phyloP scores from a whole-genome alignment of 2,329 filamentous ascomycete species.

The Stachybotrys chartarum region DNA sequence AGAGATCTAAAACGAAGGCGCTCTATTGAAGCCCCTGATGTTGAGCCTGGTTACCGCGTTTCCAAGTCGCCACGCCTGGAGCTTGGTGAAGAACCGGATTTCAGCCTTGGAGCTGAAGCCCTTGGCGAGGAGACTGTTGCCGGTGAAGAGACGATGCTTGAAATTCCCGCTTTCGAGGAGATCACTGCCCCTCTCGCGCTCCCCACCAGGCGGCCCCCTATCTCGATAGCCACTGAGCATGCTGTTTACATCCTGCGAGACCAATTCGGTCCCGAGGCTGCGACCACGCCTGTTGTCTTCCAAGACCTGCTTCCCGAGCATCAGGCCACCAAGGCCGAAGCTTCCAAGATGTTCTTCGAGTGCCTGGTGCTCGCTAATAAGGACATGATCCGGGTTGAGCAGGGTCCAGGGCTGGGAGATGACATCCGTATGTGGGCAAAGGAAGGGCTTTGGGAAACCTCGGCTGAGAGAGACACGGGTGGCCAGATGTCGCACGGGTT shows the following conservation, averaged over 20 bases:
- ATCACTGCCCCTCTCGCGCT: conserved; percentile 69
- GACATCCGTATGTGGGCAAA: conserved; percentile 82
- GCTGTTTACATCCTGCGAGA: conserved; percentile 92
- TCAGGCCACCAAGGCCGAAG: conserved; percentile 76
- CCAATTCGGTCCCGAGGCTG: conserved; percentile 71
- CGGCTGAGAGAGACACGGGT: conserved; percentile 74
- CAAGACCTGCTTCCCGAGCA: conserved; percentile 83
- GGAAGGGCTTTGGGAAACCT: conserved; percentile 91
- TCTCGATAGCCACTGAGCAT: conserved; percentile 88
- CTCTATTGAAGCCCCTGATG: conserved; percentile 76
- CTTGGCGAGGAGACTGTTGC: conserved; percentile 46
- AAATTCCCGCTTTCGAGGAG: conserved; percentile 70
- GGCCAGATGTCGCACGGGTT: conserved; percentile 46
- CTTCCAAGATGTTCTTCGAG: conserved; percentile 99
- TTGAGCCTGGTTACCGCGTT: conserved; percentile 57
- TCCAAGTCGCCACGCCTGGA: conserved; percentile 65
- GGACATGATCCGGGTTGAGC: conserved; percentile 95
- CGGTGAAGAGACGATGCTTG: conserved; percentile 55
- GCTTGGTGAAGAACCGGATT: conserved; percentile 60
- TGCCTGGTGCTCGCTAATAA: conserved; percentile 93
- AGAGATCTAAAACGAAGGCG: conserved; percentile 90
- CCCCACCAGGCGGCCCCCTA: conserved; percentile 74
- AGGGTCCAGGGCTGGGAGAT: conserved; percentile 68
- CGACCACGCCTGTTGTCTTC: conserved; percentile 73
- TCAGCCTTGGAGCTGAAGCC: conserved; percentile 37